Conservation (phyloP, 805 yeast species). For the Ogataea salicorniae region DNA sequence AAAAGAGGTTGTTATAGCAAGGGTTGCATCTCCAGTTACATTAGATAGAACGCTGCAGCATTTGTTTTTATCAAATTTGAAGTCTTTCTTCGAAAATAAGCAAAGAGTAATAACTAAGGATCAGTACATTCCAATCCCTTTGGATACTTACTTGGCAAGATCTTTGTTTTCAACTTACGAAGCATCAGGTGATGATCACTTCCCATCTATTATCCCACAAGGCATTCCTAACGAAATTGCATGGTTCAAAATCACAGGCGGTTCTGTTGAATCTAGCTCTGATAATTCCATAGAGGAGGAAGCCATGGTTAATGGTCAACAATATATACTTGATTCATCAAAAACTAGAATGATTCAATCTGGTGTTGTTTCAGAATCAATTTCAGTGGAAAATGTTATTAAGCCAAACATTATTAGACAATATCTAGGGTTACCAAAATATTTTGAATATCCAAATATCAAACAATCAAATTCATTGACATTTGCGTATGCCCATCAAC, state of each 20-base stretch:
- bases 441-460: conserved; percentile 12
- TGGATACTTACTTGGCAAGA: conserved; percentile 64
- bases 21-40: conserved; percentile 66
- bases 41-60: conserved; percentile 59
- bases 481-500: conserved; percentile 45
- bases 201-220: conserved; percentile 42
- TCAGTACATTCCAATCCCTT: conserved; percentile 71
- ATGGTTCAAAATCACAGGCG: conserved; percentile 73
- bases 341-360: conserved; percentile 66
- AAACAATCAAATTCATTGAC: conserved; percentile 12
- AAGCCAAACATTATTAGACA: conserved; percentile 7
- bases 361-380: conserved; percentile 44
- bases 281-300: conserved; percentile 21
- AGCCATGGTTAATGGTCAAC: conserved; percentile 23
- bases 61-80: conserved; percentile 54
- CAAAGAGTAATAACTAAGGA: conserved; percentile 56
- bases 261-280: conserved; percentile 30
- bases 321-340: conserved; percentile 59
- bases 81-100: conserved; percentile 52
- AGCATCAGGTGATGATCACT: conserved; percentile 11
- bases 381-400: conserved; percentile 26
- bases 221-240: conserved; percentile 71
- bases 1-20: conserved; percentile 55
- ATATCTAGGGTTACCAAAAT: conserved; percentile 10
- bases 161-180: conserved; percentile 42